Base-by-base conservation (phyloP, 2,329 filamentous ascomycete species). In the Biscogniauxia marginata region DNA sequence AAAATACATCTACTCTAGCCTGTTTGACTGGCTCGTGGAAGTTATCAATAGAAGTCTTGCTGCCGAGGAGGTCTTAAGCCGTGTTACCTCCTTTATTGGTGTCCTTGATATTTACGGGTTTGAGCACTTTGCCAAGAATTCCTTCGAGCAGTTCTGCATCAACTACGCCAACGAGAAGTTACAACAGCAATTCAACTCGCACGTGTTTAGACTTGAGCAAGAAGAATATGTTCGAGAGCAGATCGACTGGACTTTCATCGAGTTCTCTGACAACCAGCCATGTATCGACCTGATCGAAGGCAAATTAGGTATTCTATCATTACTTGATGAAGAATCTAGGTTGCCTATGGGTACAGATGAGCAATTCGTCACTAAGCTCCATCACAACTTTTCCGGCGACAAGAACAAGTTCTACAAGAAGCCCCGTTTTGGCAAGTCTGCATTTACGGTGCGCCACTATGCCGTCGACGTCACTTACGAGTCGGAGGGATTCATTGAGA, bases 91-190 rank as follows among this genome's bases (percentile, higher is more conserved):
- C 1, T 99, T 99, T 74, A 99, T 99, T 67, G 95, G 95, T 74
- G 95, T 99, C 49, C 84, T 99, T 62, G 95, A 99, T 90, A 99
- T 99, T 65, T 98, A 98, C 75, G 93, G 93, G 62, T 99, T 99
- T 70, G 95, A 99, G 74, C 95, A 98, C 76, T 99, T 99, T 70
- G 93, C 95, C 60, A 98, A 97, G 81, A 99, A 99, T 78, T 99
- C 95, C 0, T 99, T 99, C 68, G 95, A 99, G 74, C 95, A 99
- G 74, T 99, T 99, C 76, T 99, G 95, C 77, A 99, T 99, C 84
- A 99, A 99, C 76, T 99, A 99, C 70, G 95, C 95, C 75, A 99
- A 99, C 75, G 95, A 99, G 76, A 99, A 99, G 77, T 80, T 99
- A 53, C 95, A 99, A 73, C 95, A 99, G 73, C 93, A 98, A 73